Evolutionary conservation across 805 yeast species (phyloP).

Genomic region (Teunomyces gatunensis): DNA sequence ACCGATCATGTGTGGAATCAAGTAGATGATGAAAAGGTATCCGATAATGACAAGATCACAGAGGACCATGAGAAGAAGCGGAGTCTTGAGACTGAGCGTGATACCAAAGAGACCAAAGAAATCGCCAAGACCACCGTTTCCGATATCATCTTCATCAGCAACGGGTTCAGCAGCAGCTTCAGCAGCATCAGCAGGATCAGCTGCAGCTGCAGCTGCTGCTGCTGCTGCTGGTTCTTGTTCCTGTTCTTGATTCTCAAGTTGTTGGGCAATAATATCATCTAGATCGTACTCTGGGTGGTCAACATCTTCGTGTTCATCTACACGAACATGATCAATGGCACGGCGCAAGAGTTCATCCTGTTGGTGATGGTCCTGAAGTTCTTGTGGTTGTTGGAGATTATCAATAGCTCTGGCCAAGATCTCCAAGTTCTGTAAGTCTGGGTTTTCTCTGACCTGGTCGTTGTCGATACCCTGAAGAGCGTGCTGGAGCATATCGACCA

Average conservation of each 20-base stretch:
- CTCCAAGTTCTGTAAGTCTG: slow-evolving; percentile 20
- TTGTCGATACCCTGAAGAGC: slow-evolving; percentile 22
- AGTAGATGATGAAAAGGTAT: slow-evolving; percentile 42
- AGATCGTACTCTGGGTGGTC: too few species aligned
- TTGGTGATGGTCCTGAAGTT: slow-evolving; percentile 1
- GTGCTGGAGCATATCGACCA: slow-evolving; percentile 36
- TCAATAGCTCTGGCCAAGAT: slow-evolving; percentile 26
- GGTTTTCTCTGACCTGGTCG: slow-evolving; percentile 19
- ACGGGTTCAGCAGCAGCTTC: slow-evolving; percentile 3
- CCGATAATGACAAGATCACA: slow-evolving; percentile 31
- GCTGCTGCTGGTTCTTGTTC: slow-evolving; percentile 6
- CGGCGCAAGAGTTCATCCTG: background rate
- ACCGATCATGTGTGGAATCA: slow-evolving; percentile 50
- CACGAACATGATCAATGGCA: background rate
- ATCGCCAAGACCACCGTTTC: slow-evolving; percentile 20
- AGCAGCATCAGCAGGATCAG: slow-evolving; percentile 8
- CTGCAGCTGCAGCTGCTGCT: slow-evolving; percentile 7
- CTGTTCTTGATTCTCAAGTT: background rate
- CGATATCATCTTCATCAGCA: slow-evolving; percentile 7
- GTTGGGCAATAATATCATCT: too few species aligned
- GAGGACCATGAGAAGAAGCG: slow-evolving; percentile 30
- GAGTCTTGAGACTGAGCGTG: slow-evolving; percentile 32
- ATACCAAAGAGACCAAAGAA: slow-evolving; percentile 37
- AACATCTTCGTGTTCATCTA: background rate
- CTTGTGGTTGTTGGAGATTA: slow-evolving; percentile 16